Evolutionary conservation across 441 rosid species (phyloP), one percentile per base, ranked within the genome.

Genomic region (Adansonia rubrostipa): DNA sequence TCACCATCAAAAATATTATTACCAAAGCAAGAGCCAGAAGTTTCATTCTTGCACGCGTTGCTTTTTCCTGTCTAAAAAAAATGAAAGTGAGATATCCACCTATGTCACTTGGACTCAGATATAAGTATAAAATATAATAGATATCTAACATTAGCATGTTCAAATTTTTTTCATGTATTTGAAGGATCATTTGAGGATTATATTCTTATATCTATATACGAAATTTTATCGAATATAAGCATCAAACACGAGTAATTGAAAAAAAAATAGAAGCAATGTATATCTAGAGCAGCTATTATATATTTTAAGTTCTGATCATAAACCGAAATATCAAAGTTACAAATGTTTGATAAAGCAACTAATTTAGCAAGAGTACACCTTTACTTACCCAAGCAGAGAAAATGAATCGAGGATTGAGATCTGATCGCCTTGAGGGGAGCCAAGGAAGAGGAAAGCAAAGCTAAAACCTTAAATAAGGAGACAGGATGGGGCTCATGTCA

Each of bases 21-120:
- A 66, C 50, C 3, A 89, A 22, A 64, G 73, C 83, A 58, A 83
- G 71, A 77, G 67, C 81, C 62, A 71, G 3, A 33, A 71, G 3
- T 77, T 74, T 84, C 82, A 71, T 79, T 67, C 68, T 81, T 65
- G 51, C 60, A 63, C 66, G 22, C 62, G 60, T 72, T 24, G 40
- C 15, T 36, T 66, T 56, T 44, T 14, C 1, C 45, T 54, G 62
- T 7, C 48, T 3, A 67, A 5, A 22, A 48, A 47, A 7, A 50
- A 11, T 9, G 24, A 53, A 22, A 54, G 58, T 70, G 8, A 13
- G 36, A 71, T 28, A 17, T 4, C 11, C 42, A 36, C 42, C 42
- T 36, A 36, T 36, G 6, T 36, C 42, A 36, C 3, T 36, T 36
- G 6, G 0, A 36, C 6, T 36, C 42, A 36, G 42, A 36, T 36